These are phyloP conservation scores for Globisporangium apiculatum DNA, from an alignment of 352 stramenopile species.

Conservation along the genomic window DNA sequence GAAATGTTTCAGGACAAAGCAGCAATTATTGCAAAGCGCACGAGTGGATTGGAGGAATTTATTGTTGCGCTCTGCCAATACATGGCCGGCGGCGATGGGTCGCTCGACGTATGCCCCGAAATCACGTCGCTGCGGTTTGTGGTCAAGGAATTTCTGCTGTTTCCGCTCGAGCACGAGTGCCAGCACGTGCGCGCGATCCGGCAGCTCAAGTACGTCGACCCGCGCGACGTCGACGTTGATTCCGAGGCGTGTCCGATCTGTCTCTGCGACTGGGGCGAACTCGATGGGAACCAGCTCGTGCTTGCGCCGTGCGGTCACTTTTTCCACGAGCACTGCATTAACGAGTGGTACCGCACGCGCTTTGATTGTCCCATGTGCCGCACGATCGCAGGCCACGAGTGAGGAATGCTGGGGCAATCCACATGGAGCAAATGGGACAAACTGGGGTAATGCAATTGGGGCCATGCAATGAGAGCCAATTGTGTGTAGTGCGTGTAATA, in stretches of 20 bases:
- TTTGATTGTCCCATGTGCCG: constrained; percentile 88
- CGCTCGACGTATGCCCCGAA: constrained; percentile 52
- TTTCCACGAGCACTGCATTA: constrained; percentile 87
- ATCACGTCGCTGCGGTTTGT: constrained; percentile 60
- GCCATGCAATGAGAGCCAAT: no score
- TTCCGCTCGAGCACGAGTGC: constrained; percentile 70
- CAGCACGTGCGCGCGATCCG: constrained; percentile 79
- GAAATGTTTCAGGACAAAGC: constrained; percentile 69
- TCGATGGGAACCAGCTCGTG: constrained; percentile 78
- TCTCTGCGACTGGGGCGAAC: constrained; percentile 74
- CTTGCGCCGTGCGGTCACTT: constrained; percentile 79
- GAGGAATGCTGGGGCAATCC: neutral
- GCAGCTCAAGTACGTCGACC: constrained; percentile 81
- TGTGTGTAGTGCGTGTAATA: no score
- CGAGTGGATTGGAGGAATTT: constrained; percentile 67
- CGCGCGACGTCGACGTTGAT: constrained; percentile 72
- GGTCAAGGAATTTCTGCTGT: constrained; percentile 82
- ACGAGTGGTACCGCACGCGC: constrained; percentile 83
- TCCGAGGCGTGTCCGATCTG: constrained; percentile 80
- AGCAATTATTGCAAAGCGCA: constrained; percentile 54
- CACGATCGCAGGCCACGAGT: constrained; percentile 60
- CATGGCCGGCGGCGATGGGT: constrained; percentile 28
- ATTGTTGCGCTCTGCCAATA: constrained; percentile 71
- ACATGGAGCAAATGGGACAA: no score
- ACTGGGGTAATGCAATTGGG: no score